Evolutionary conservation across 2,329 filamentous ascomycete genomes (phyloP), one percentile per base, ranked within the genome.

Genomic region (Botrytis fragariae): DNA sequence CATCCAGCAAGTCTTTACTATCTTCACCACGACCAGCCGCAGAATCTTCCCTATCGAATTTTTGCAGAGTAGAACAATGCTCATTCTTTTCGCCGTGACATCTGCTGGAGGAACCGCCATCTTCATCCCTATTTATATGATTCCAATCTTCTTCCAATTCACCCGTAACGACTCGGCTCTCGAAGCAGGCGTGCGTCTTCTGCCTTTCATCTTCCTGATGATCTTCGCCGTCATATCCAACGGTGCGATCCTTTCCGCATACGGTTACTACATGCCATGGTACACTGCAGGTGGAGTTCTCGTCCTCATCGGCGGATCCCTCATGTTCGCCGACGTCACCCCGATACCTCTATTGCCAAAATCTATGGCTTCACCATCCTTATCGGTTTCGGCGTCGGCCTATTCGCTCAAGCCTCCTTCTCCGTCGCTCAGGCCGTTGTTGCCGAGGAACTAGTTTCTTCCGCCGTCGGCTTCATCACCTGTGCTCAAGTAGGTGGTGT

Each of bases 131-230:
- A 79, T 81, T 5, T 84, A 83, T 77, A 57, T 71, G n/a, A 44
- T 86, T 65, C 84, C 87, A 42, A 86, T 88, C 73, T 84, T 84
- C 76, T 87, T 86, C 69, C 85, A 86, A 69, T 86, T 86, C 72
- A 85, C 87, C 48, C 83, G 84, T 18, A 83, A 83, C 57, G 81
- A 87, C 39, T 82, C 83, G 1, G 84, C 84, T 10, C 84, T 87
- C 22, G 88, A 83, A 72, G 79, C 82, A 18, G 80, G 81, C 57
- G 80, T 84, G 25, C 77, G 82, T 12, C 79, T 83, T 25, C 77
- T 84, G 0, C 82, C 82, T 4, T 77, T 81, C n/a, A 81, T 83
- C 73, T 74, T 83, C 45, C 75, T 81, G 9, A 77, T 83, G 72
- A 80, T 82, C 22, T 75, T 83, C 54, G 77, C 78, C 18, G 78